phyloP scores from a whole-genome alignment of 768 basidiomycete genomes.

The Phanerochaete carnosa region DNA sequence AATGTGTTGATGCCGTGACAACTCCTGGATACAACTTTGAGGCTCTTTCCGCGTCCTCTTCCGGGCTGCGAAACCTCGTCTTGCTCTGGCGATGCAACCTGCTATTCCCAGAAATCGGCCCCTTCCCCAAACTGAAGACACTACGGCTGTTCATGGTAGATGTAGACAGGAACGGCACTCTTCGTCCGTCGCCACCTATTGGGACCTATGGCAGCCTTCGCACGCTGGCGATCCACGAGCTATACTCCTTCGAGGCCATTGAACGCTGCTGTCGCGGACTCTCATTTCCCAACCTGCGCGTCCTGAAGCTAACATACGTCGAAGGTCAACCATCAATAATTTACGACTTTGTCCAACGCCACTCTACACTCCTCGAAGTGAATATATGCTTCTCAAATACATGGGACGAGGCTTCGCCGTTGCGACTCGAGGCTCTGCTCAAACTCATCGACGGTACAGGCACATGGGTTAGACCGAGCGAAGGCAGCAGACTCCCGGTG shows the following conservation, averaged over 20 bases:
- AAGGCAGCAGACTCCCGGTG: background rate
- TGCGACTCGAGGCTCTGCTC: conserved; percentile 8
- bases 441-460: conserved; percentile 18
- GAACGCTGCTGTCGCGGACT: background rate
- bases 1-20: background rate
- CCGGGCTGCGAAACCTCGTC: background rate
- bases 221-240: background rate
- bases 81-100: background rate
- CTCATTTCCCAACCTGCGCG: conserved; percentile 15
- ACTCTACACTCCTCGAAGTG: conserved; percentile 18
- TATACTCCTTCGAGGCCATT: background rate
- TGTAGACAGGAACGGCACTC: background rate
- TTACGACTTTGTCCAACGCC: conserved; percentile 17
- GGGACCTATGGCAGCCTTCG: background rate
- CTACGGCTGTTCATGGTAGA: background rate
- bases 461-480: conserved; percentile 2
- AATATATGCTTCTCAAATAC: background rate
- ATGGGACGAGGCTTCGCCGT: background rate
- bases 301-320: conserved; percentile 7
- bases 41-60: background rate
- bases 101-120: background rate
- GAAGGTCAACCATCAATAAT: background rate
- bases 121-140: background rate
- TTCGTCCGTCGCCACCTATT: background rate
- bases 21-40: too few relatives aligned